Conservation (phyloP, 1,284 basidiomycete species). For the Moesziomyces globuligerus region DNA sequence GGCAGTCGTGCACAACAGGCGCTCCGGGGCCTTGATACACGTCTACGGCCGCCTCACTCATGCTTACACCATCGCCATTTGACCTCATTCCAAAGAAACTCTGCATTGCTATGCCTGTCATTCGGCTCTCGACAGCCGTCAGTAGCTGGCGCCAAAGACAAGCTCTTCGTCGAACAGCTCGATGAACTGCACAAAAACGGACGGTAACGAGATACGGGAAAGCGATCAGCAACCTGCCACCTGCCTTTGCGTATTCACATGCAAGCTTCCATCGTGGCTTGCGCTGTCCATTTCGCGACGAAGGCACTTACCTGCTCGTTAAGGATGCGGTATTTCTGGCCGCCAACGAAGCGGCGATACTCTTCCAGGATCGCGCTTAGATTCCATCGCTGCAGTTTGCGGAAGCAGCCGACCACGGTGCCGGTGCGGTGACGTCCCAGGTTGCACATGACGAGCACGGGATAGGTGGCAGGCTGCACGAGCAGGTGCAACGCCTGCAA, state of each 20-base stretch:
- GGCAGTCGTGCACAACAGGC: too few species aligned
- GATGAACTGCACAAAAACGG: constrained; percentile 69
- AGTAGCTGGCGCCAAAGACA: constrained; percentile 70
- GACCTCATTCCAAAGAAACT: too few species aligned
- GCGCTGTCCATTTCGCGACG: too few species aligned
- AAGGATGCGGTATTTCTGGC: constrained; percentile 71
- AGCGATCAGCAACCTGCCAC: constrained; percentile 56
- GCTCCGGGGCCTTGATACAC: too few species aligned
- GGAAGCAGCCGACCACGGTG: constrained; percentile 71
- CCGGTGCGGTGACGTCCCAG: constrained; percentile 71
- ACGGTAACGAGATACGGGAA: too few species aligned
- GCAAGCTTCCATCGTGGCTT: too few species aligned
- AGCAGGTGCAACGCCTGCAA: constrained; percentile 71
- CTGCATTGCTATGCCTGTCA: too few species aligned
- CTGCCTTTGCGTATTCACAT: too few species aligned
- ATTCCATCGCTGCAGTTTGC: constrained; percentile 70
- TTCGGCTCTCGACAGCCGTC: too few species aligned
- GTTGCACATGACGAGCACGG: constrained; percentile 71
- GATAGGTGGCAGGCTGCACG: constrained; percentile 70
- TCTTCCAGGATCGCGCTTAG: constrained; percentile 71
- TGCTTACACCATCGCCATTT: too few species aligned
- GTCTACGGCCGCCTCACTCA: too few species aligned
- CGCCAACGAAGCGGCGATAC: constrained; percentile 70
- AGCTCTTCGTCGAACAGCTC: constrained; percentile 72
- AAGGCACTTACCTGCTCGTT: too few species aligned